Percentiles rank a stretch among this genome's conserved stretches.
Evolutionary conservation across 2,329 filamentous ascomycete genomes (phyloP).

Genomic region (Fusarium mangiferae): DNA sequence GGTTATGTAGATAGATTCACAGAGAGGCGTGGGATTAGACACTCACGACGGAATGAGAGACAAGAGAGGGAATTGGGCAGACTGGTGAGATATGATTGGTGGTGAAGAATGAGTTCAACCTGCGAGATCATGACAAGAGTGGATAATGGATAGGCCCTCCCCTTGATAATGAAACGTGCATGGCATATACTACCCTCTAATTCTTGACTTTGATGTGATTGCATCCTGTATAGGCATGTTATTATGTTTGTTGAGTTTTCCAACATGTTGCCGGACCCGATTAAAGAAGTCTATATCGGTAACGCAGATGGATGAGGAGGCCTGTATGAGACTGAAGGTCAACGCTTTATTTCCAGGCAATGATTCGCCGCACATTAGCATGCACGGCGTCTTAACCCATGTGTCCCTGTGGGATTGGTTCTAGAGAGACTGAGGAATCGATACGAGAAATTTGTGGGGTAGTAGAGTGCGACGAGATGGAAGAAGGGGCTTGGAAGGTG

Average conservation of each 20-base stretch:
- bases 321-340: not conserved
- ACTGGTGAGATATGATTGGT: conserved; percentile 21
- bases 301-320: not conserved
- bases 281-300: not conserved
- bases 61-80: conserved; percentile 8
- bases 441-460: conserved; percentile 5
- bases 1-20: conserved; percentile 24
- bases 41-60: conserved; percentile 5
- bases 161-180: conserved; percentile 32
- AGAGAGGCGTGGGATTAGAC: conserved; percentile 1
- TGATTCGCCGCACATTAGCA: not conserved
- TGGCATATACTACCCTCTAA: not conserved
- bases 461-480: not conserved
- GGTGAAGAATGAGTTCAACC: not conserved
- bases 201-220: not conserved
- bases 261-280: not conserved
- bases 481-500: not conserved
- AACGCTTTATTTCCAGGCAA: not conserved
- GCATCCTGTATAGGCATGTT: not conserved
- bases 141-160: conserved; percentile 9
- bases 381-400: not conserved
- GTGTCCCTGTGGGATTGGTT: not conserved
- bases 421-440: not conserved
- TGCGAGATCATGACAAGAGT: conserved; percentile 13
- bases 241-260: not conserved